Percentiles rank a stretch among this genome's conserved stretches.
These are phyloP conservation scores for Ustilago bromivora DNA, from an alignment of 1,284 basidiomycete species.

Conservation along the genomic window DNA sequence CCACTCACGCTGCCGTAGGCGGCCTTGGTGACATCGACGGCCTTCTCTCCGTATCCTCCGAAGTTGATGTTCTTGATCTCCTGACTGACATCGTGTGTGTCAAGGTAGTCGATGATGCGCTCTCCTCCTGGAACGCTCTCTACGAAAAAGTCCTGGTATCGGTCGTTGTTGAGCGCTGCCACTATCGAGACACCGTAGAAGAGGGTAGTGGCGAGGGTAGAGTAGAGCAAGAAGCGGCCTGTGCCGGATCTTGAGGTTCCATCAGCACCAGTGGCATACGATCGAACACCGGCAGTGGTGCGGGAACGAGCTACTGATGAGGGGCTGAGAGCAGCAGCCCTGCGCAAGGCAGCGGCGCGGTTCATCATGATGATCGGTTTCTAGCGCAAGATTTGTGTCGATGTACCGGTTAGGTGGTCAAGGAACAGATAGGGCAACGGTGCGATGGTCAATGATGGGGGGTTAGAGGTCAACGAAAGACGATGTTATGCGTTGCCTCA, in stretches of 20 bases:
- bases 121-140: constrained; percentile 81
- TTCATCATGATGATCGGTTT: constrained; percentile 40
- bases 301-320: constrained; percentile 26
- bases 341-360: constrained; percentile 48
- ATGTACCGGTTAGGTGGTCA: neutral
- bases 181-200: constrained; percentile 66
- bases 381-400: constrained; percentile 7
- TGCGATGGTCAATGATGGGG: constrained; percentile 7
- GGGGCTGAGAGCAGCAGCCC: constrained; percentile 32
- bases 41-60: constrained; percentile 74
- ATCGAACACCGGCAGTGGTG: constrained; percentile 24
- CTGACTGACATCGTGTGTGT: constrained; percentile 55
- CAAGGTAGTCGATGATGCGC: constrained; percentile 72
- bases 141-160: constrained; percentile 80
- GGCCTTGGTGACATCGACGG: constrained; percentile 73
- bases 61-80: constrained; percentile 52
- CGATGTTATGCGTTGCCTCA: constrained; percentile 2
- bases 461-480: neutral
- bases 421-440: neutral
- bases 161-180: constrained; percentile 60
- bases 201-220: constrained; percentile 49
- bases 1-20: constrained; percentile 65
- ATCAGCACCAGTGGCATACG: constrained; percentile 41
- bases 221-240: constrained; percentile 53
- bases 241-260: constrained; percentile 35